Evolutionary conservation across 805 yeast genomes (phyloP).

Genomic region (Soucietia sequanensis): DNA sequence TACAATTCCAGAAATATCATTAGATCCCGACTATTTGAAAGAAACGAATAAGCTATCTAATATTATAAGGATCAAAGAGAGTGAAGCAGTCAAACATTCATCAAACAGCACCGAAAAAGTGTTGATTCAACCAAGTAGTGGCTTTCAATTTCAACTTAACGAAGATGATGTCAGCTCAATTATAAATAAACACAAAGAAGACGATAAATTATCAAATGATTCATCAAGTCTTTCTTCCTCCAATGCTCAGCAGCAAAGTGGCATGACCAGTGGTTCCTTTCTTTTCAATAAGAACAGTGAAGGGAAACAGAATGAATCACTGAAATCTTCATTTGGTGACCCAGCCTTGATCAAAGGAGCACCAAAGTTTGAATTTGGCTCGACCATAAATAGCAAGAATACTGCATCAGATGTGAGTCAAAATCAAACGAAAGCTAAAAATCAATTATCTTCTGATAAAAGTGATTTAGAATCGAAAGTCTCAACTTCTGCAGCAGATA

Average conservation of each 20-base stretch:
- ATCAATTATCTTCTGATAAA: too few species aligned
- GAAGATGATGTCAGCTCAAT: constrained; percentile 25
- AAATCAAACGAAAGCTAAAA: too few species aligned
- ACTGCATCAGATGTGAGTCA: too few species aligned
- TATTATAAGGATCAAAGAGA: constrained; percentile 31
- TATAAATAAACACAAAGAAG: constrained; percentile 7
- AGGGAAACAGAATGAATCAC: not conserved
- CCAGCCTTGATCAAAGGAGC: constrained; percentile 1
- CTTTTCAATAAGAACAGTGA: too few species aligned
- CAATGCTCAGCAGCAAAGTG: too few species aligned
- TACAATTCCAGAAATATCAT: constrained; percentile 12
- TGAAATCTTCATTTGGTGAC: not conserved
- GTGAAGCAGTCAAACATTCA: constrained; percentile 1
- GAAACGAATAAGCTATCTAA: constrained; percentile 24
- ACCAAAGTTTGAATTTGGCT: constrained; percentile 8
- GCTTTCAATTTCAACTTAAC: constrained; percentile 35
- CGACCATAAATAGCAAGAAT: too few species aligned
- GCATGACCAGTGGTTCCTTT: too few species aligned
- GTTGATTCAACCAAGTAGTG: constrained; percentile 30
- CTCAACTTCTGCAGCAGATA: too few species aligned
- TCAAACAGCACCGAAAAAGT: constrained; percentile 4
- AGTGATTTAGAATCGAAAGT: too few species aligned
- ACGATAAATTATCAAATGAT: too few species aligned
- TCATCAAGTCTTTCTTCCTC: constrained; percentile 4
- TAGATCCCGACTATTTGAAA: constrained; percentile 27